These are phyloP conservation scores for Aspergillus sp. DNA, from an alignment of 2,329 filamentous ascomycete genomes.

Conservation along the genomic window DNA sequence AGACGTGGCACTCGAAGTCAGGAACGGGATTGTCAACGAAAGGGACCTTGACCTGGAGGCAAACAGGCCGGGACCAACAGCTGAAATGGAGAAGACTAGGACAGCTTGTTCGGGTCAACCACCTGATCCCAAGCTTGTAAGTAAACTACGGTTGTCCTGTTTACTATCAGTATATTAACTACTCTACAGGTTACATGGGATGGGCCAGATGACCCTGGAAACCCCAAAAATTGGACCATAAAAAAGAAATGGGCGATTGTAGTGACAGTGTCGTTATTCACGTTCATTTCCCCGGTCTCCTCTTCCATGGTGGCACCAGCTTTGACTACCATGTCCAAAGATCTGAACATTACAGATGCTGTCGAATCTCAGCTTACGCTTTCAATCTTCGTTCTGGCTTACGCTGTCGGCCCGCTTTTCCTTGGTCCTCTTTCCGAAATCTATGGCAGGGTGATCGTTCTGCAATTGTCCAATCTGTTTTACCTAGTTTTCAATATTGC, in stretches of 20 bases:
- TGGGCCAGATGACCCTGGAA: slow-evolving; percentile 51
- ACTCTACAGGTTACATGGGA: slow-evolving; percentile 47
- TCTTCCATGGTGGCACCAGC: slow-evolving; percentile 60
- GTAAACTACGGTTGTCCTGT: background rate
- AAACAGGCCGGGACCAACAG: slow-evolving; percentile 6
- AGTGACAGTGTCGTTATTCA: slow-evolving; percentile 57
- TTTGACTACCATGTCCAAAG: slow-evolving; percentile 52
- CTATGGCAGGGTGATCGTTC: slow-evolving; percentile 55
- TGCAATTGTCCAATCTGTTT: slow-evolving; percentile 56
- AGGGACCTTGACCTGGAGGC: slow-evolving; percentile 28
- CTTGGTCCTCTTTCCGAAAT: slow-evolving; percentile 56
- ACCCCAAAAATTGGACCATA: slow-evolving; percentile 56
- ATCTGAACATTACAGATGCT: slow-evolving; percentile 52
- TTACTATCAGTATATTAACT: background rate
- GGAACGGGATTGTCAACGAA: slow-evolving; percentile 27
- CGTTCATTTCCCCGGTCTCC: slow-evolving; percentile 63
- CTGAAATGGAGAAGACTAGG: slow-evolving; percentile 24
- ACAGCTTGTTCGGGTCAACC: slow-evolving; percentile 23
- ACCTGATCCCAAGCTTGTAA: slow-evolving; percentile 28
- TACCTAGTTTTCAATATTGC: slow-evolving; percentile 61
- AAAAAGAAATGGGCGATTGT: slow-evolving; percentile 59
- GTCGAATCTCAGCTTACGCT: slow-evolving; percentile 51
- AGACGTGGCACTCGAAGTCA: slow-evolving; percentile 23
- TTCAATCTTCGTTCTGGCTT: slow-evolving; percentile 57
- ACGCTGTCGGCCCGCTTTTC: slow-evolving; percentile 54